Base-by-base conservation (phyloP, 345 rosid species). In the Populus nigra region DNA sequence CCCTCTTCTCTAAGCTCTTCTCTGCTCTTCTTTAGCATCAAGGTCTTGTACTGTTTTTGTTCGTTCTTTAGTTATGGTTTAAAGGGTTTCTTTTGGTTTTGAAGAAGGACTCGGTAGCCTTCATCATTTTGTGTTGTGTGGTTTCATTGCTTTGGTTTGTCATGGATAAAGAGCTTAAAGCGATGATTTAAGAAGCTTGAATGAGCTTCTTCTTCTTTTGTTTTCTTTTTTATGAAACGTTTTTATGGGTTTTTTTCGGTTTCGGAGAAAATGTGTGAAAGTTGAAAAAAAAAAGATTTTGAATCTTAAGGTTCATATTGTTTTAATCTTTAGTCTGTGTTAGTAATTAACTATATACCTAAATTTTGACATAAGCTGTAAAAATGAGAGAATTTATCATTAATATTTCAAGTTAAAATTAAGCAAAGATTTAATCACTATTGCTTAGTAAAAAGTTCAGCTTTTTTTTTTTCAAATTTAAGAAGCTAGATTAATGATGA, bases 1-100 rank as follows among this genome's bases (percentile, higher is more conserved):
- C 68, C 78, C 72, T 77, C 77, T 72, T 68, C 72, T 82, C 76
- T 83, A 84, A 83, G 11, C 43, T 23, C 16, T 50, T 69, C 27
- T 12, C 72, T 18, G 12, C 45, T 23, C n/a, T 50, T 69, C n/a
- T 12, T 74, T 18, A 50, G 45, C 65, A 49, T 72, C 80, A 59
- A 77, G 80, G 77, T 76, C 62, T 68, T 78, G 16, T 55, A 45
- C 81, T 73, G 27, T 33, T 61, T 72, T 38, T 53, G n/a, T 72
- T 47, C 53, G 2, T 39, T 43, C 4, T 35, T 72, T 35, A 71
- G 62, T 17, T 65, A 9, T 69, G 63, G 69, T 8, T 15, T 59
- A 7, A 17, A 45, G 67, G 77, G 7, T 22, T 33, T 73, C 75
- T 65, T 79, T 13, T 67, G 57, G 55, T 76, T 65, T 0, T 62